These are phyloP conservation scores for Viola odorata DNA, from an alignment of 345 rosid species.

Conservation along the genomic window DNA sequence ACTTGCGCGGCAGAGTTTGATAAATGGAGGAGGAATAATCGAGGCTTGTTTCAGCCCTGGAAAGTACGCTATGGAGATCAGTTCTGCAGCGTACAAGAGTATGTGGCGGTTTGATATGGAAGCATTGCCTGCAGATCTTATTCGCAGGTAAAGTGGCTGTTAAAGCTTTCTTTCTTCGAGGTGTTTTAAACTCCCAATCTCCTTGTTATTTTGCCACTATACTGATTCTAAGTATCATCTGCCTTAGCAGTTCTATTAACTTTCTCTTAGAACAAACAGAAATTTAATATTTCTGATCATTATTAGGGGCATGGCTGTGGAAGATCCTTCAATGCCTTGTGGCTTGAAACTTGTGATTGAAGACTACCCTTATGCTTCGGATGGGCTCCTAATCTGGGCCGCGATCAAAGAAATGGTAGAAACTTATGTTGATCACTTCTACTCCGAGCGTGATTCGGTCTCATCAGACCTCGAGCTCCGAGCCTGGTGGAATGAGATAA, in stretches of 20 bases:
- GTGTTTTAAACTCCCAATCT: not conserved
- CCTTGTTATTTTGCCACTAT: not conserved
- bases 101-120: conserved; percentile 88
- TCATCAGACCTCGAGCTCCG: conserved; percentile 71
- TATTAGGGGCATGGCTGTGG: conserved; percentile 89
- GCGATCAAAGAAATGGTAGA: conserved; percentile 71
- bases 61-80: conserved; percentile 74
- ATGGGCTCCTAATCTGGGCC: conserved; percentile 85
- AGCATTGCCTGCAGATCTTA: conserved; percentile 91
- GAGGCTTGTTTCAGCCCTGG: conserved; percentile 85
- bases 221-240: not conserved
- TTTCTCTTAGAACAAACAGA: conserved; percentile 5
- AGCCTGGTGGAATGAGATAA: conserved; percentile 94
- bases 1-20: conserved; percentile 77
- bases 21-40: conserved; percentile 89
- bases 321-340: conserved; percentile 63
- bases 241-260: not conserved
- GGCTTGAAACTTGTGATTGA: conserved; percentile 76
- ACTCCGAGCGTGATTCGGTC: conserved; percentile 49
- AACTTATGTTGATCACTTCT: conserved; percentile 71
- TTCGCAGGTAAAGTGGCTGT: conserved; percentile 47
- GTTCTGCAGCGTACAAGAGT: conserved; percentile 83
- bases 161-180: not conserved
- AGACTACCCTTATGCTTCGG: conserved; percentile 93
- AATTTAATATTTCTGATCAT: not conserved